phyloP scores from a whole-genome alignment of 169 alveolate species.

The Babesia ovata region DNA sequence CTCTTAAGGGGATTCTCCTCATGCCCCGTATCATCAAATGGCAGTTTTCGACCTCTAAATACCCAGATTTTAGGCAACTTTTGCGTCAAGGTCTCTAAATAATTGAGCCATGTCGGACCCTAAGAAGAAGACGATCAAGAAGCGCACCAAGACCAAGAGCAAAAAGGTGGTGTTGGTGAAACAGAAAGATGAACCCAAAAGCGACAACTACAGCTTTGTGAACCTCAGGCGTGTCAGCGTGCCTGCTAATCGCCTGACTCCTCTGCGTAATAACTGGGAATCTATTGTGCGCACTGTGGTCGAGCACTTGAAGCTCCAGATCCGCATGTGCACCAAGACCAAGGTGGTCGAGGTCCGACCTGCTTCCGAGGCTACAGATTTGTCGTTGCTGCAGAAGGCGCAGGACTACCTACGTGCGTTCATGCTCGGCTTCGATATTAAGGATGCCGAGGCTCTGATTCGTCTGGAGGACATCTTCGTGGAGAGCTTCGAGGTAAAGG shows the following conservation, averaged over 20 bases:
- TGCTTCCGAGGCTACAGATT: constrained; percentile 65
- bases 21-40: no score
- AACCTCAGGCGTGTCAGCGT: constrained; percentile 60
- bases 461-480: constrained; percentile 96
- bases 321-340: constrained; percentile 70
- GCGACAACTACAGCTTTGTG: constrained; percentile 46
- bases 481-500: constrained; percentile 97
- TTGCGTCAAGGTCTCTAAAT: no score
- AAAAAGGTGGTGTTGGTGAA: constrained; percentile 26
- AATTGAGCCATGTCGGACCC: constrained; percentile 3
- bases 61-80: no score
- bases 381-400: constrained; percentile 88
- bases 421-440: constrained; percentile 97
- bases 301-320: constrained; percentile 69
- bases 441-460: constrained; percentile 98
- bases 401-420: constrained; percentile 96
- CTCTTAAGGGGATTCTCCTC: no score
- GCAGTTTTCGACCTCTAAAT: no score
- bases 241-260: constrained; percentile 69
- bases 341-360: constrained; percentile 69
- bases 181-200: background rate
- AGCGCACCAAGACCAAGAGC: constrained; percentile 36
- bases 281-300: constrained; percentile 64
- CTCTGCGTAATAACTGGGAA: constrained; percentile 68
- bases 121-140: constrained; percentile 42